Percentiles rank a stretch among this genome's conserved stretches.
phyloP scores from a whole-genome alignment of 345 rosid species.

The Gossypium thurberi region DNA sequence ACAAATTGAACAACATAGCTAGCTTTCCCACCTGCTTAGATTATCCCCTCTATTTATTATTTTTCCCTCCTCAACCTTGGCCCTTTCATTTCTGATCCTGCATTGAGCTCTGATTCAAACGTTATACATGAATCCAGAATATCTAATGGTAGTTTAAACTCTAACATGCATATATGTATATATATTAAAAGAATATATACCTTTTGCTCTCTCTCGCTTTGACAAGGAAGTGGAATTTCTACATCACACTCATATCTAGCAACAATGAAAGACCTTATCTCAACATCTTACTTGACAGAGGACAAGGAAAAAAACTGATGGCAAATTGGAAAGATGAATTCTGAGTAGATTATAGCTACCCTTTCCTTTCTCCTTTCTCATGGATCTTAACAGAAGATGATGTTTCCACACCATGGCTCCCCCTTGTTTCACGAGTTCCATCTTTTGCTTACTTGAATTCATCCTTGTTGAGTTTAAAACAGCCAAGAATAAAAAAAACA shows the following conservation, averaged over 20 bases:
- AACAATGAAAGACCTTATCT: conserved; percentile 7
- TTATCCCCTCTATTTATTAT: conserved; percentile 16
- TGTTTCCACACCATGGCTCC: conserved; percentile 30
- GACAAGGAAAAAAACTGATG: background rate
- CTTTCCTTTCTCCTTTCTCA: conserved; percentile 24
- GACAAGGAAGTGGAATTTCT: conserved; percentile 19
- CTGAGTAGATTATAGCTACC: conserved; percentile 30
- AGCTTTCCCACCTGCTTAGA: conserved; percentile 18
- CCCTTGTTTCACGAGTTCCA: background rate
- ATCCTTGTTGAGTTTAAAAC: conserved; percentile 1
- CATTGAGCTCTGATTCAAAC: background rate
- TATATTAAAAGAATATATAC: conserved; percentile 13
- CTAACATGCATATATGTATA: background rate
- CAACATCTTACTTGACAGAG: background rate
- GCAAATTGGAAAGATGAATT: background rate
- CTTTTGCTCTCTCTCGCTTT: conserved; percentile 13
- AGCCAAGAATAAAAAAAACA: too few species aligned
- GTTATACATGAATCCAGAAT: background rate
- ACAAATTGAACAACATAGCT: too few species aligned
- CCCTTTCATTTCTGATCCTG: conserved; percentile 12
- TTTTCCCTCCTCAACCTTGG: conserved; percentile 21
- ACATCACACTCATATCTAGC: conserved; percentile 24
- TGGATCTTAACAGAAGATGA: conserved; percentile 39
- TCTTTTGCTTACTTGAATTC: conserved; percentile 22
- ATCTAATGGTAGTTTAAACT: background rate